A percentile compares a stretch with the other conserved stretches of the same genome.
Conservation (phyloP, 768 basidiomycete species). For the Pulveroboletus frians region DNA sequence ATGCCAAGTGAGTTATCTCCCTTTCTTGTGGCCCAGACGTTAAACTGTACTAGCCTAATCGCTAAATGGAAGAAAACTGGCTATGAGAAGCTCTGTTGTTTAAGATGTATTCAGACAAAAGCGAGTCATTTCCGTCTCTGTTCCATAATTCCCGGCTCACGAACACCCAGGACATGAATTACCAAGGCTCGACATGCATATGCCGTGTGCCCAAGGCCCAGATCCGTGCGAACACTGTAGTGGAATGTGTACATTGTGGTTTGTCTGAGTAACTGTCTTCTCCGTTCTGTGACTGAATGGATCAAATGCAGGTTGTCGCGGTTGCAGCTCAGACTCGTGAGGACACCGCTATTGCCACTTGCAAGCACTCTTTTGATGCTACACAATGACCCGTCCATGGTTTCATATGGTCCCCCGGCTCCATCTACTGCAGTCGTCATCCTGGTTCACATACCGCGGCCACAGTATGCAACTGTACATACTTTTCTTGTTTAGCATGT, state of each 20-base stretch:
- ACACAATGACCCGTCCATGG: not conserved
- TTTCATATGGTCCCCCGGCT: not conserved
- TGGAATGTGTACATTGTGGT: slow-evolving; percentile 98
- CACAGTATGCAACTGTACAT: not conserved
- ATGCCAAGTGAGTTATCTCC: slow-evolving; percentile 71
- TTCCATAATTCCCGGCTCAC: slow-evolving; percentile 8
- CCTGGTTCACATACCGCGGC: not conserved
- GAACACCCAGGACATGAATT: slow-evolving; percentile 86
- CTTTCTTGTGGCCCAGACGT: slow-evolving; percentile 1
- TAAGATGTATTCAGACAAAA: slow-evolving; percentile 93
- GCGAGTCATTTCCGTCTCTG: slow-evolving; percentile 36
- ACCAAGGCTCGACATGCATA: slow-evolving; percentile 96
- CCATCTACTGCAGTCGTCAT: not conserved
- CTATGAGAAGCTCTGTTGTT: slow-evolving; percentile 96
- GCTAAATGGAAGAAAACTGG: slow-evolving; percentile 99
- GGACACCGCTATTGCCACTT: not conserved
- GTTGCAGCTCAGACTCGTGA: slow-evolving; percentile 86
- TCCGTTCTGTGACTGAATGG: slow-evolving; percentile 7
- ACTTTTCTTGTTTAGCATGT: not conserved
- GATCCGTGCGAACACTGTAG: slow-evolving; percentile 82
- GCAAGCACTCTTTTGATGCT: not conserved
- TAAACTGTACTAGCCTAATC: slow-evolving; percentile 58
- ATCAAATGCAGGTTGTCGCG: slow-evolving; percentile 65
- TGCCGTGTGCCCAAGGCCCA: slow-evolving; percentile 96
- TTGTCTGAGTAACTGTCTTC: slow-evolving; percentile 30